phyloP scores from a whole-genome alignment of 1,139 yeast genomes.

The Suhomyces bokatorum region DNA sequence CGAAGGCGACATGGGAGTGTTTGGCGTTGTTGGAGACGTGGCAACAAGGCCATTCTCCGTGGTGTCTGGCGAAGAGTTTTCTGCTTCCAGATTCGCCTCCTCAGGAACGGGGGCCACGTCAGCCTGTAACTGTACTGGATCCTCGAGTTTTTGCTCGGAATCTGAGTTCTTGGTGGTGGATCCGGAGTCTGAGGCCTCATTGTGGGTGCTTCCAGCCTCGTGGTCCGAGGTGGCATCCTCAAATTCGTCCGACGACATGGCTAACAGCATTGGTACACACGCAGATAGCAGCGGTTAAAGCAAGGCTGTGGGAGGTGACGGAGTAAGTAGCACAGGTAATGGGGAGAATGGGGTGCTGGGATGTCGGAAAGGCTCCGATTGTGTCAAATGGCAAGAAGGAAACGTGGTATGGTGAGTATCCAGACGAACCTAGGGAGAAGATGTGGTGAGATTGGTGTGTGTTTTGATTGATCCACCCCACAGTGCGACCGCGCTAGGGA shows the following conservation, averaged over 20 bases:
- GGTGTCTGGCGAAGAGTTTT: neutral
- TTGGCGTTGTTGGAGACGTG: constrained; percentile 1
- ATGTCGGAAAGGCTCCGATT: too few relatives aligned
- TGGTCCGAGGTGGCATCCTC: constrained; percentile 21
- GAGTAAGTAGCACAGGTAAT: too few relatives aligned
- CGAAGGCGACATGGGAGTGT: constrained; percentile 7
- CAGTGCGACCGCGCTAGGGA: neutral
- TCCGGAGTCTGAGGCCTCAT: neutral
- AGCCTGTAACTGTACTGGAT: neutral
- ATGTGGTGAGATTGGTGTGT: neutral
- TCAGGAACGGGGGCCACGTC: constrained; percentile 1
- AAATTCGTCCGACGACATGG: constrained; percentile 22
- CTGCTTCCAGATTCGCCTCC: neutral
- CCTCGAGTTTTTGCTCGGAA: neutral
- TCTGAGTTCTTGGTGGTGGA: too few relatives aligned
- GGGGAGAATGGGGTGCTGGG: too few relatives aligned
- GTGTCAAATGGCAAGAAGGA: too few relatives aligned
- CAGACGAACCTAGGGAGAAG: neutral
- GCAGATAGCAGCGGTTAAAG: neutral
- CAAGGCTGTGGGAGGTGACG: too few relatives aligned
- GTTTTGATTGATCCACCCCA: constrained; percentile 9
- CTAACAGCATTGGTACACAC: neutral
- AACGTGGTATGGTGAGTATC: neutral
- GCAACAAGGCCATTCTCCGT: constrained; percentile 1
- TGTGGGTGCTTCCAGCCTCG: neutral